Evolutionary conservation across 2,329 filamentous ascomycete genomes (phyloP).

Genomic region (Falciphora oryzae): DNA sequence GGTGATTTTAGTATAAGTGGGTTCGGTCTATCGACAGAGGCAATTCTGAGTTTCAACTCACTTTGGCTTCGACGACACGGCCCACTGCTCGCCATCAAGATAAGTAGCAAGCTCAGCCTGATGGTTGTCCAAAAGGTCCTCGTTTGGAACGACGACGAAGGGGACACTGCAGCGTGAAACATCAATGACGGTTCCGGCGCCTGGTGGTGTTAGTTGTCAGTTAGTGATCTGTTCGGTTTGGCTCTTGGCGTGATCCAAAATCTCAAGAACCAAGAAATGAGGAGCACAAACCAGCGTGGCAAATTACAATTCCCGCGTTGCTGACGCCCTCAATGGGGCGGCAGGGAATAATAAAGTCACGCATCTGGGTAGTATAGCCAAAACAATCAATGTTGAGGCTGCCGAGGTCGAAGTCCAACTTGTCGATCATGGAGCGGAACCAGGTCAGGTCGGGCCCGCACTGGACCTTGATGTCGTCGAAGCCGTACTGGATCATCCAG

Average conservation of each 20-base stretch:
- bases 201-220: constrained; percentile 36
- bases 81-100: constrained; percentile 68
- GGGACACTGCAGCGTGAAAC: constrained; percentile 68
- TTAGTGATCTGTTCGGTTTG: neutral
- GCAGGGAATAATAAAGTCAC: constrained; percentile 51
- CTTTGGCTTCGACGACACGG: constrained; percentile 64
- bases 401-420: constrained; percentile 55
- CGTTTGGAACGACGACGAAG: constrained; percentile 87
- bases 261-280: constrained; percentile 9
- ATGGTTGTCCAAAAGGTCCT: constrained; percentile 77
- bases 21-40: neutral
- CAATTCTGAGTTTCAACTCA: constrained; percentile 32
- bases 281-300: constrained; percentile 66
- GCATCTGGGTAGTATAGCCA: constrained; percentile 60
- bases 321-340: constrained; percentile 39
- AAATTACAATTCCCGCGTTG: constrained; percentile 69
- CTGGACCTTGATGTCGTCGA: constrained; percentile 71
- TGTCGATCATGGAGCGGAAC: constrained; percentile 46
- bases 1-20: constrained; percentile 7
- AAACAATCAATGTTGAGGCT: constrained; percentile 37
- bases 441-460: constrained; percentile 65
- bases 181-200: constrained; percentile 84
- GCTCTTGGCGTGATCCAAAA: neutral
- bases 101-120: constrained; percentile 80
- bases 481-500: constrained; percentile 52